Conservation (phyloP, 1,284 basidiomycete genomes). For the Volvariella surrecta region DNA sequence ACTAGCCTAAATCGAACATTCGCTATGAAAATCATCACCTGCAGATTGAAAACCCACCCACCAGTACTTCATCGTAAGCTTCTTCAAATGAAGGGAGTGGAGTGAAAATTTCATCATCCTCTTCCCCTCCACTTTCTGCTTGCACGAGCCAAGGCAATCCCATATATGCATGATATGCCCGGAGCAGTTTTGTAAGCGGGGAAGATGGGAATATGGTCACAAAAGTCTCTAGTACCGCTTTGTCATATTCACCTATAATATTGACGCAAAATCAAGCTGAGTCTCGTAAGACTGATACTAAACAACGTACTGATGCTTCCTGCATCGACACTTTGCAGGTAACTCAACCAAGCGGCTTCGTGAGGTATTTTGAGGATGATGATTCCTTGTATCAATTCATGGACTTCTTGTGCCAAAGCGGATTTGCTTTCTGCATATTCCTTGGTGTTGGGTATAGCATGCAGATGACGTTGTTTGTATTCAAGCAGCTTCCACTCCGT, state of each 20-base stretch:
- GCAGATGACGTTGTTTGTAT: conserved; percentile 50
- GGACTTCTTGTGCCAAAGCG: conserved; percentile 48
- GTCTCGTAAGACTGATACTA: background rate
- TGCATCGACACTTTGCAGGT: conserved; percentile 53
- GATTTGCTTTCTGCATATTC: conserved; percentile 39
- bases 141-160: conserved; percentile 37
- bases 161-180: conserved; percentile 61
- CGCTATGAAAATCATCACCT: background rate
- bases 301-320: background rate
- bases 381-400: conserved; percentile 62
- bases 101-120: conserved; percentile 23
- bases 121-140: conserved; percentile 22
- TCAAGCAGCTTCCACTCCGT: conserved; percentile 67
- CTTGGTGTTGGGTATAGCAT: conserved; percentile 38
- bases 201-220: conserved; percentile 61
- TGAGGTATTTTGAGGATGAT: conserved; percentile 71
- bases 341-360: conserved; percentile 72
- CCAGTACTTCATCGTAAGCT: conserved; percentile 45
- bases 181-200: conserved; percentile 50
- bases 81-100: conserved; percentile 18
- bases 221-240: conserved; percentile 56
- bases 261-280: conserved; percentile 20
- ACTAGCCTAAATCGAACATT: conserved; percentile 42
- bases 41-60: conserved; percentile 18
- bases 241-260: conserved; percentile 42